Evolutionary conservation across 2,329 filamentous ascomycete genomes (phyloP).

Genomic region (Xylaria sp.): DNA sequence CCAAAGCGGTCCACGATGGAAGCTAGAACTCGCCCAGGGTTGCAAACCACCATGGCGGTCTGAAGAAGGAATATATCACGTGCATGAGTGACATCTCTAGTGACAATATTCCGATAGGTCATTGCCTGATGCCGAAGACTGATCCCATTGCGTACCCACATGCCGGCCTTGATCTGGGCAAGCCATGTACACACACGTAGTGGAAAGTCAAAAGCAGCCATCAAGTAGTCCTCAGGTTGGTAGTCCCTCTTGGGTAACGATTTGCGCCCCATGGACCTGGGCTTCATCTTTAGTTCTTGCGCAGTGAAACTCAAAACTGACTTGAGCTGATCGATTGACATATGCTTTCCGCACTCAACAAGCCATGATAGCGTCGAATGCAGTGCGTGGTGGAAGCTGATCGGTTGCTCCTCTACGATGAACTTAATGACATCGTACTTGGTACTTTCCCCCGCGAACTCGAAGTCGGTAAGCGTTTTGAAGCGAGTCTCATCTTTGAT

Average conservation of each 20-base stretch:
- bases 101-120: constrained; percentile 88
- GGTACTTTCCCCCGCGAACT: constrained; percentile 72
- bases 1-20: constrained; percentile 93
- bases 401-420: constrained; percentile 85
- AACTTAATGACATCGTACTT: constrained; percentile 82
- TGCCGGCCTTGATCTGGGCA: constrained; percentile 96
- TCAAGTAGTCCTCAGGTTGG: constrained; percentile 79
- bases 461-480: constrained; percentile 79
- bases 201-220: constrained; percentile 92
- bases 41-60: constrained; percentile 86
- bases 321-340: constrained; percentile 73
- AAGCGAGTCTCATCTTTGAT: constrained; percentile 88
- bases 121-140: constrained; percentile 94
- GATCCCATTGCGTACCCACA: constrained; percentile 98
- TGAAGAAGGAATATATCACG: constrained; percentile 95
- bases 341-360: constrained; percentile 84
- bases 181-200: constrained; percentile 95
- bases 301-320: constrained; percentile 77
- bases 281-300: constrained; percentile 73
- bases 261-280: constrained; percentile 69
- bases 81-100: constrained; percentile 92
- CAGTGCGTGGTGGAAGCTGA: constrained; percentile 97
- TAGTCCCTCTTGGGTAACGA: constrained; percentile 67
- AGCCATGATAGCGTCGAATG: constrained; percentile 98
- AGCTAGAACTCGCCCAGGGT: constrained; percentile 83